Evolutionary conservation across 73 alveolate genomes (phyloP).

Genomic region (Blepharisma stoltei): DNA sequence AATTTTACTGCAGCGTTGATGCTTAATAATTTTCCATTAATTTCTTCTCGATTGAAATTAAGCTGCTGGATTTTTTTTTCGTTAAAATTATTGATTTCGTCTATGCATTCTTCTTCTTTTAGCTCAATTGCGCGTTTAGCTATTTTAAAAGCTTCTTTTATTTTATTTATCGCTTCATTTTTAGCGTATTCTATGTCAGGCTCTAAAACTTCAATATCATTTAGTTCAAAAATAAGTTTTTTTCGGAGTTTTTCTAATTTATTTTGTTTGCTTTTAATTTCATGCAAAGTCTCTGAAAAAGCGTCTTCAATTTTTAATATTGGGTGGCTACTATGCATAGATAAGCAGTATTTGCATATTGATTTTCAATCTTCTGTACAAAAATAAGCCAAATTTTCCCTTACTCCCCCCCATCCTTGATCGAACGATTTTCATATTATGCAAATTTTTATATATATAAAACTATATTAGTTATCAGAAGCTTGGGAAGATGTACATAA

Average conservation of each 20-base stretch:
- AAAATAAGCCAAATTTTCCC: background rate
- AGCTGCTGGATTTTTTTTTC: background rate
- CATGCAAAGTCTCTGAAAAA: background rate
- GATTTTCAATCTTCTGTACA: conserved; percentile 25
- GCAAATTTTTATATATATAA: no score
- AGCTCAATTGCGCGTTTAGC: background rate
- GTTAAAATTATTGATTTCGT: background rate
- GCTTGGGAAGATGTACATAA: no score
- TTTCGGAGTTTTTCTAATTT: background rate
- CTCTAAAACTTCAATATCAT: background rate
- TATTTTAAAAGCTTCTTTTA: background rate
- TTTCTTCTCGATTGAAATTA: background rate
- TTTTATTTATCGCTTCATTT: background rate
- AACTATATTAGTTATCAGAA: no score
- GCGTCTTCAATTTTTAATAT: conserved; percentile 1
- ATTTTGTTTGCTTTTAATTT: background rate
- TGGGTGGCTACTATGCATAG: conserved; percentile 18
- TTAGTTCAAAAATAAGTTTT: background rate
- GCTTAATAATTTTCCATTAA: background rate
- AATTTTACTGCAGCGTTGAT: background rate
- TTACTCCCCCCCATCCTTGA: no score
- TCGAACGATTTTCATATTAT: no score
- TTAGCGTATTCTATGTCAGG: background rate
- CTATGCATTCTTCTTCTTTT: background rate
- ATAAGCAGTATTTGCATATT: background rate